phyloP scores from a whole-genome alignment of 768 basidiomycete genomes.

The Tylopilus sp. region DNA sequence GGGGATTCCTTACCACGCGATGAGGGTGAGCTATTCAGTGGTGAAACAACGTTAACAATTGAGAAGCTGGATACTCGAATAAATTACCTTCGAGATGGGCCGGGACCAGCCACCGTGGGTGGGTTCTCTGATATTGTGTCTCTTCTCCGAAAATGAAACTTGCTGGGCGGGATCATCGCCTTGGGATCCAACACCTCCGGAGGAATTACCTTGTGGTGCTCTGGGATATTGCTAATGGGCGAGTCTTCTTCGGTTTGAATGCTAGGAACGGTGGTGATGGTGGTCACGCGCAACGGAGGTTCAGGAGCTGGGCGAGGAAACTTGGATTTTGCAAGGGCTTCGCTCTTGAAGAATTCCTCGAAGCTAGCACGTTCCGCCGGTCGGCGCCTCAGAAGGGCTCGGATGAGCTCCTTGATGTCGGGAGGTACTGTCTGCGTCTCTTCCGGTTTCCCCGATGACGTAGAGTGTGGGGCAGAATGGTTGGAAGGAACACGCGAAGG shows the following conservation, averaged over 20 bases:
- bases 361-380: conserved; percentile 85
- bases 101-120: neutral
- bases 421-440: conserved; percentile 59
- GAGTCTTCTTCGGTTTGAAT: conserved; percentile 28
- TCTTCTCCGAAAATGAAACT: conserved; percentile 63
- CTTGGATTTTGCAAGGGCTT: conserved; percentile 72
- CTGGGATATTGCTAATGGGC: conserved; percentile 51
- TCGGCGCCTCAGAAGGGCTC: conserved; percentile 75
- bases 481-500: conserved; percentile 43
- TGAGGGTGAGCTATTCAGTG: conserved; percentile 10
- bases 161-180: conserved; percentile 79
- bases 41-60: neutral
- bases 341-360: conserved; percentile 87
- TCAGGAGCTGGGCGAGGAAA: conserved; percentile 52
- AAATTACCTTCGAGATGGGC: conserved; percentile 21
- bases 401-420: conserved; percentile 88
- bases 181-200: conserved; percentile 79
- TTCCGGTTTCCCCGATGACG: conserved; percentile 34
- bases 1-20: conserved; percentile 18
- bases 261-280: conserved; percentile 11
- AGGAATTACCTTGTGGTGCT: conserved; percentile 69
- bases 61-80: neutral
- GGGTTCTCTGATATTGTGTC: conserved; percentile 18
- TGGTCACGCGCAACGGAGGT: conserved; percentile 9
- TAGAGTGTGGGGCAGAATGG: conserved; percentile 13